Conservation (phyloP, 352 stramenopile genomes). For the Globisporangium spinosum region DNA sequence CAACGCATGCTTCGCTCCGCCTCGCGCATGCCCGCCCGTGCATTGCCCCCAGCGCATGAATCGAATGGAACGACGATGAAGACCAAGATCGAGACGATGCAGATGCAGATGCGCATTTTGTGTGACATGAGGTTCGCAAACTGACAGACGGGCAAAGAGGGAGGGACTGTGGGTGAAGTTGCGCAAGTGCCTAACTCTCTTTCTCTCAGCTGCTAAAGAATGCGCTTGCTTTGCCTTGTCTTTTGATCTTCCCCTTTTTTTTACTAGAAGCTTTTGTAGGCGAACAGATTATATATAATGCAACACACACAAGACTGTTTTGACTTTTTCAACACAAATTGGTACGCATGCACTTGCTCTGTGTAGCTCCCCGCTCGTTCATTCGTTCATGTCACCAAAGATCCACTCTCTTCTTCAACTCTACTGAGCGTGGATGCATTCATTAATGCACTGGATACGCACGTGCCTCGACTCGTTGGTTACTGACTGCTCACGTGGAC, state of each 20-base stretch:
- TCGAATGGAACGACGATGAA: not conserved
- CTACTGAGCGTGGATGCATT: not conserved
- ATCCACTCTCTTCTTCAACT: not conserved
- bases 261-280: slow-evolving; percentile 11
- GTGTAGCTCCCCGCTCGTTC: not conserved
- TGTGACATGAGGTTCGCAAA: slow-evolving; percentile 7
- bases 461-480: not conserved
- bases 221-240: not conserved
- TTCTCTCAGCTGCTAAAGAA: not conserved
- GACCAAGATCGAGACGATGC: not conserved
- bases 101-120: not conserved
- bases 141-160: not conserved
- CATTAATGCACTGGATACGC: not conserved
- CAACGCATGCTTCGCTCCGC: not conserved
- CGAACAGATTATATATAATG: slow-evolving; percentile 11
- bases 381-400: not conserved
- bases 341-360: not conserved
- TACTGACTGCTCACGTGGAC: slow-evolving; percentile 16
- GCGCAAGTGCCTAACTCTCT: not conserved
- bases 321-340: not conserved
- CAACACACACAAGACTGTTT: slow-evolving; percentile 1
- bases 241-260: not conserved
- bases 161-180: not conserved
- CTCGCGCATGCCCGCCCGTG: not conserved
- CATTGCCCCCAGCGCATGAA: not conserved